phyloP scores from a whole-genome alignment of 2,329 filamentous ascomycete species.

The Sphaerostilbella broomeana region DNA sequence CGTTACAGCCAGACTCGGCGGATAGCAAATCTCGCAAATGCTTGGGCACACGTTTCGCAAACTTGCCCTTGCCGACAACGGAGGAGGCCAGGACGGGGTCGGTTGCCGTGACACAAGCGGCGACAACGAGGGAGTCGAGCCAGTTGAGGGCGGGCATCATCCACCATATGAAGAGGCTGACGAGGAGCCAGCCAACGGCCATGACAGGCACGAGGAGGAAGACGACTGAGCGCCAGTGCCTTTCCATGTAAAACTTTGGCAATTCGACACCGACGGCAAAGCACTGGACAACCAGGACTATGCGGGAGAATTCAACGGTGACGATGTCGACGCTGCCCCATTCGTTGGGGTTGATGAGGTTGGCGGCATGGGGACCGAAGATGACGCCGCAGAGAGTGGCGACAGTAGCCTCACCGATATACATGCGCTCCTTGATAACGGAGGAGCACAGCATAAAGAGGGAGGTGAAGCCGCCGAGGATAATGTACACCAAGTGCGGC shows the following conservation, averaged over 20 bases:
- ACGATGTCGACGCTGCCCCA: conserved; percentile 85
- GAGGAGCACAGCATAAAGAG: conserved; percentile 98
- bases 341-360: conserved; percentile 65
- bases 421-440: conserved; percentile 95
- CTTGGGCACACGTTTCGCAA: conserved; percentile 94
- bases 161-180: conserved; percentile 92
- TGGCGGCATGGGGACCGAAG: conserved; percentile 77
- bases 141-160: conserved; percentile 72
- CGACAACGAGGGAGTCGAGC: conserved; percentile 80
- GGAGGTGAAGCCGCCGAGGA: conserved; percentile 93
- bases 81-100: conserved; percentile 96
- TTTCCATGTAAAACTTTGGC: conserved; percentile 94
- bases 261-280: conserved; percentile 88
- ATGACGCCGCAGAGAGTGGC: conserved; percentile 83
- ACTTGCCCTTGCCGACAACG: conserved; percentile 97
- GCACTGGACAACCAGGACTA: conserved; percentile 86
- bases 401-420: conserved; percentile 97
- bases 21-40: conserved; percentile 93
- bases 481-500: conserved; percentile 97
- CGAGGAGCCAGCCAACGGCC: conserved; percentile 92
- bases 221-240: conserved; percentile 88
- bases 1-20: conserved; percentile 96
- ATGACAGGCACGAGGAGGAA: conserved; percentile 90
- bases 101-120: conserved; percentile 93
- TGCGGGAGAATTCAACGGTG: conserved; percentile 82